These are phyloP conservation scores for Curvularia eragrostidis DNA, from an alignment of 2,329 filamentous ascomycete genomes.

Conservation along the genomic window DNA sequence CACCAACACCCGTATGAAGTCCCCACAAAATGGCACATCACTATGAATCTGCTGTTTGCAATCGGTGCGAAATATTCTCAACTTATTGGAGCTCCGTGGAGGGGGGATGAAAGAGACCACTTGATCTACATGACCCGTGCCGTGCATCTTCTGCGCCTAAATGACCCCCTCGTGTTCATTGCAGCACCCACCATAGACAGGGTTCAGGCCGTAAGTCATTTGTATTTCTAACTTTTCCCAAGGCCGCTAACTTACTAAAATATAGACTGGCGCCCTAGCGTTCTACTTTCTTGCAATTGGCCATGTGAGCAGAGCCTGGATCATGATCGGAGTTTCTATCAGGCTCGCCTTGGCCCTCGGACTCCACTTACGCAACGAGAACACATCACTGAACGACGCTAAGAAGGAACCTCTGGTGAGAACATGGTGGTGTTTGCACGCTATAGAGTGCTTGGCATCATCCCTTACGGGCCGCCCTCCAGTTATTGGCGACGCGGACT, in stretches of 20 bases:
- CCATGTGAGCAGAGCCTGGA: constrained; percentile 43
- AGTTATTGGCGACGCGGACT: constrained; percentile 42
- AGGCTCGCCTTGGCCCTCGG: constrained; percentile 49
- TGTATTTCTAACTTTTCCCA: constrained; percentile 24
- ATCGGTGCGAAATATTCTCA: constrained; percentile 51
- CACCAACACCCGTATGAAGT: constrained; percentile 18
- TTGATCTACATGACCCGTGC: constrained; percentile 48
- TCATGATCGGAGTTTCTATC: constrained; percentile 47
- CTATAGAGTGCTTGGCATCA: constrained; percentile 47
- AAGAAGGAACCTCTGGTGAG: constrained; percentile 46
- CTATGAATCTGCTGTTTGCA: constrained; percentile 53
- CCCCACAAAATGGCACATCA: constrained; percentile 42
- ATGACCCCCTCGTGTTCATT: constrained; percentile 26
- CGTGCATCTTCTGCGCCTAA: constrained; percentile 33
- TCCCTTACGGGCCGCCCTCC: constrained; percentile 51
- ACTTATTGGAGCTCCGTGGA: constrained; percentile 38
- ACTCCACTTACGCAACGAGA: constrained; percentile 49
- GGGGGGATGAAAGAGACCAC: constrained; percentile 45
- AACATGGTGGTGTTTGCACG: constrained; percentile 52
- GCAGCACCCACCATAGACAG: constrained; percentile 45
- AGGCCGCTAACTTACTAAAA: constrained; percentile 4
- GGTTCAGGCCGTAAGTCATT: constrained; percentile 47
- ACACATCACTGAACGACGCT: constrained; percentile 24
- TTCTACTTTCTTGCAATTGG: constrained; percentile 39
- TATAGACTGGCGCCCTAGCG: constrained; percentile 31